Evolutionary conservation across 768 basidiomycete species (phyloP).

Genomic region (Cystobasidium tubakii): DNA sequence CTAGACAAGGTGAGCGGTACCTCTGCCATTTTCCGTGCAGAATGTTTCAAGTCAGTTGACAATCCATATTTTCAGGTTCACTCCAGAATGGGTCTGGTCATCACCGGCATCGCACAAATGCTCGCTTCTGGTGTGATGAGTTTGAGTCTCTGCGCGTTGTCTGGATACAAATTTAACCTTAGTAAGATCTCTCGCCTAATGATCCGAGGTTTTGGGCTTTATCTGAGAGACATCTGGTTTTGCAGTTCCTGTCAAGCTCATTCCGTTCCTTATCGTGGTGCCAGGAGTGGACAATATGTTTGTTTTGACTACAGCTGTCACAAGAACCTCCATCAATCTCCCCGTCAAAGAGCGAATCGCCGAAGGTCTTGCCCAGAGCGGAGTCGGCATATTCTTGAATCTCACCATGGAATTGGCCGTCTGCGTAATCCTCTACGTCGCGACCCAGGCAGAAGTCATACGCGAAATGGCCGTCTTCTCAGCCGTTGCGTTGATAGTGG

Average conservation of each 20-base stretch:
- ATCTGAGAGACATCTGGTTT: no score
- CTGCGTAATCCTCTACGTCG: slow-evolving; percentile 65
- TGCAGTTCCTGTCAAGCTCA: slow-evolving; percentile 45
- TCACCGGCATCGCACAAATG: slow-evolving; percentile 88
- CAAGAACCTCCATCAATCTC: slow-evolving; percentile 73
- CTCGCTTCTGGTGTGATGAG: slow-evolving; percentile 88
- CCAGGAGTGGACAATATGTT: slow-evolving; percentile 98
- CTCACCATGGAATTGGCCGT: slow-evolving; percentile 82
- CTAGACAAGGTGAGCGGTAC: slow-evolving; percentile 21
- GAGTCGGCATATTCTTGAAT: slow-evolving; percentile 85
- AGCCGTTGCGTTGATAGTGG: slow-evolving; percentile 85
- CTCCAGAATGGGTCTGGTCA: slow-evolving; percentile 79
- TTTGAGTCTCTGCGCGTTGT: slow-evolving; percentile 81
- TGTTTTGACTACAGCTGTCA: slow-evolving; percentile 70
- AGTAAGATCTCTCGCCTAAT: background rate
- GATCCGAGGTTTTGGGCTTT: no score
- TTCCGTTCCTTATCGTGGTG: slow-evolving; percentile 90
- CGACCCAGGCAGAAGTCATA: slow-evolving; percentile 55
- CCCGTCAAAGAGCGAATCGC: slow-evolving; percentile 88
- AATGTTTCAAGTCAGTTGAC: background rate
- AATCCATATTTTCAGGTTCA: slow-evolving; percentile 59
- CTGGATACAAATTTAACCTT: slow-evolving; percentile 74
- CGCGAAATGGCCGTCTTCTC: slow-evolving; percentile 57
- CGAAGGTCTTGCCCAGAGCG: slow-evolving; percentile 77
- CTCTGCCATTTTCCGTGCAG: background rate